Base-by-base conservation (phyloP, 2,329 filamentous ascomycete genomes). In the Ascochyta lentis region DNA sequence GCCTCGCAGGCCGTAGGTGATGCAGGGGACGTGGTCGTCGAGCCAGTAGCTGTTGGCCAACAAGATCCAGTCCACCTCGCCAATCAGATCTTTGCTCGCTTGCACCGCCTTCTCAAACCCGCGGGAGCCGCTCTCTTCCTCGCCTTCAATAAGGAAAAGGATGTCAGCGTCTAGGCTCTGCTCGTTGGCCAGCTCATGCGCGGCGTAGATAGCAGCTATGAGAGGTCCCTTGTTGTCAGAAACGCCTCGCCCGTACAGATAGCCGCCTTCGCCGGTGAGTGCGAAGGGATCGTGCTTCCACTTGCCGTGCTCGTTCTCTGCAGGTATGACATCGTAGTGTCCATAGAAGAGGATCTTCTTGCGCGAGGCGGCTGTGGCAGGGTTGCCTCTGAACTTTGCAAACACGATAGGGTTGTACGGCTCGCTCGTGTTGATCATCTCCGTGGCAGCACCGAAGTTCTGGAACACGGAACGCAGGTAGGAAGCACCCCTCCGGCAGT, bases 11-110 rank as follows among this genome's bases (percentile, higher is more conserved):
- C 95, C 95, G 60, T 99, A 99, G 0, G 95, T 99, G 54, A 99
- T 79, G 72, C 95, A 99, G 0, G 95, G 95, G 2, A 96, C 92
- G 63, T 96, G 89, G 70, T 99, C 94, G 70, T 98, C 92, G 1
- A 99, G 83, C 95, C 95, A 99, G 80, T 99, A 99, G 76, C 93
- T 97, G 80, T 99, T 99, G 22, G 95, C 94, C 34, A 99, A 81
- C 29, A 99, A 80, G 51, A 99, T 95, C 81, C 95, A 98, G 76
- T 99, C 94, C 2, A 99, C 87, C 9, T 91, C 83, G 1, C 95
- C 95, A 65, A 99, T 96, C 23, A 91, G 83, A 13, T 88, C 83
- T 74, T 96, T 96, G 76, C 95, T 87, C 60, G 86, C 84, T 63
- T 84, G 85, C 15, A 99, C 88, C 0, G 91, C 90, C 65, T 94